Evolutionary conservation across 192 early-diverging fungal genomes (phyloP), one percentile per base, ranked within the genome.

Genomic region (Dimargaris cristalligena): DNA sequence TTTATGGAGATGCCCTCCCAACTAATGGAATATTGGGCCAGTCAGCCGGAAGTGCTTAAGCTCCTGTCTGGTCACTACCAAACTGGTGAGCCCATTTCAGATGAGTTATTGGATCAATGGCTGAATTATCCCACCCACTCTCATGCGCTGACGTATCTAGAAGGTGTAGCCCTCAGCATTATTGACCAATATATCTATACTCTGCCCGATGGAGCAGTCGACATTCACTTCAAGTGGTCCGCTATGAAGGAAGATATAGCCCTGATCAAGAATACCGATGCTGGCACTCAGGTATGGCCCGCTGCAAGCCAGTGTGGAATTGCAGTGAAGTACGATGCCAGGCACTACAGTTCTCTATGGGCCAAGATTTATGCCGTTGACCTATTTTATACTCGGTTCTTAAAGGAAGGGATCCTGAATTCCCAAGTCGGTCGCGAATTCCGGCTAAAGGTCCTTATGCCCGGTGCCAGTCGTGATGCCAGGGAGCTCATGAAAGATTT

Each of bases 1-100:
- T 92, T 92, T 75, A 82, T 92, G 26, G 90, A 92, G 75, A 84
- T 83, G 29, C 90, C 90, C 18, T 84, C 82, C 30, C 87, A 90
- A 77, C 88, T 92, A 88, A 75, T 90, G 25, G 90, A 90, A 69
- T 90, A 89, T 69, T 86, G 82, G 85, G 72, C 76, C 34, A 84
- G 77, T 71, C 80, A 84, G 59, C 71, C 75, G 4, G 64, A 72
- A 2, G 77, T 77, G 1, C 65, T 87, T 38, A 64, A 74, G 49
- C 55, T 64, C 28, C 70, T 83, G 47, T 75, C 82, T 34, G 70
- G 76, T 59, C 88, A 92, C 61, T 83, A 86, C 71, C 35, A 62
- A 59, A 80, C 81, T 10, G 77, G 76, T 9, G 70, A 85, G 57
- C 74, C 74, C 22, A 76, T 90, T 34, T 87, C 90, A 1, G 77